phyloP scores from a whole-genome alignment of 805 yeast species.

The Myxozyma nipponensis region DNA sequence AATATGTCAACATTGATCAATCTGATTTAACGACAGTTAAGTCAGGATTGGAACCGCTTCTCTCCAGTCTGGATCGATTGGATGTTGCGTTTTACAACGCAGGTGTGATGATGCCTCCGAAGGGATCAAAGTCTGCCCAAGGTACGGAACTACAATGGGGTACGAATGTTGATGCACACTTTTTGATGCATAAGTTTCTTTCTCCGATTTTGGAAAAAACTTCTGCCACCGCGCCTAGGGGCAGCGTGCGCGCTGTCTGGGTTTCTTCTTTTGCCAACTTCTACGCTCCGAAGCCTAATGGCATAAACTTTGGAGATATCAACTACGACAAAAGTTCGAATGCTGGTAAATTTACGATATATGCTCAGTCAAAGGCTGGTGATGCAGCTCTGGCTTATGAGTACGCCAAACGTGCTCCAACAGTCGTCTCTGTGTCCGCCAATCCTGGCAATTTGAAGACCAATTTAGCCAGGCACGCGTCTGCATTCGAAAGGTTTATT shows the following conservation, averaged over 20 bases:
- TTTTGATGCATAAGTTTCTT: conserved; percentile 42
- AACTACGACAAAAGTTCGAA: conserved; percentile 27
- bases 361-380: conserved; percentile 47
- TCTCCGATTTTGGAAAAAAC: conserved; percentile 41
- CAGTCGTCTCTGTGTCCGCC: conserved; percentile 13
- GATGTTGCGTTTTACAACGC: conserved; percentile 45
- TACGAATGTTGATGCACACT: conserved; percentile 48
- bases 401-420: conserved; percentile 10
- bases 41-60: conserved; percentile 38
- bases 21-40: conserved; percentile 35
- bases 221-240: conserved; percentile 28
- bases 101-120: conserved; percentile 39
- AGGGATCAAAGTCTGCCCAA: conserved; percentile 38
- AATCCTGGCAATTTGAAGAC: conserved; percentile 22
- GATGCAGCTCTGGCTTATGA: conserved; percentile 28
- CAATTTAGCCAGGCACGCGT: conserved; percentile 5
- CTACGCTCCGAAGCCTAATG: conserved; percentile 35
- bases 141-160: conserved; percentile 48
- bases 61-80: conserved; percentile 32
- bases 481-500: neutral
- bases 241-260: conserved; percentile 43
- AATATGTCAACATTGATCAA: conserved; percentile 15
- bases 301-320: conserved; percentile 38
- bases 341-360: conserved; percentile 22
- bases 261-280: conserved; percentile 41